Conservation (phyloP, 1,284 basidiomycete species). For the Ceratobasidium theobromae region DNA sequence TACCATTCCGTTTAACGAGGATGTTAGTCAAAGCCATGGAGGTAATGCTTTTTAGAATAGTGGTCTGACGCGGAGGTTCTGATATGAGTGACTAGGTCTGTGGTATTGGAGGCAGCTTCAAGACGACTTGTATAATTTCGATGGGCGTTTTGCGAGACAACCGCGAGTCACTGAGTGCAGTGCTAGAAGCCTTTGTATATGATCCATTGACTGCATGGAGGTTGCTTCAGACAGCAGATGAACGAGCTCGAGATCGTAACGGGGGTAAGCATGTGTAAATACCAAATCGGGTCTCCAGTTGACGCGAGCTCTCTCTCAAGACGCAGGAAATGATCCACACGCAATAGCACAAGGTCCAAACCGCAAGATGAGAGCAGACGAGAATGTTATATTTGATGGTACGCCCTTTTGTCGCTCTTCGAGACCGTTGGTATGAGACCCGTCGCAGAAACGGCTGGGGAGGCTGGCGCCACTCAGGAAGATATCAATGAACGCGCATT, state of each 20-base stretch:
- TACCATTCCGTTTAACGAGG: conserved; percentile 96
- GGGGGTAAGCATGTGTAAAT: neutral
- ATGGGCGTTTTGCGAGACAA: conserved; percentile 97
- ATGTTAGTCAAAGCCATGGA: conserved; percentile 99
- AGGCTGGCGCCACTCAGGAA: conserved; percentile 65
- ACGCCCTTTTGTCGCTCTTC: neutral
- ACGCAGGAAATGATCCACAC: conserved; percentile 29
- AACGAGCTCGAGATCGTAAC: conserved; percentile 23
- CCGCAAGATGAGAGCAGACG: conserved; percentile 65
- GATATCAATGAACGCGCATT: conserved; percentile 88
- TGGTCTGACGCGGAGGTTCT: neutral
- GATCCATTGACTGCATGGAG: conserved; percentile 90
- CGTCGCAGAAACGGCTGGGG: conserved; percentile 55
- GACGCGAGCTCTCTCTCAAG: neutral
- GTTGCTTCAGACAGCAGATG: conserved; percentile 60
- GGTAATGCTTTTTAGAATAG: conserved; percentile 51
- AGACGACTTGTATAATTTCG: conserved; percentile 93
- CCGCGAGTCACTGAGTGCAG: conserved; percentile 97
- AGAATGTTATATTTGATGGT: conserved; percentile 35
- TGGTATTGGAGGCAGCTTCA: conserved; percentile 97
- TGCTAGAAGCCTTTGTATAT: conserved; percentile 93
- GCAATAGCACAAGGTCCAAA: conserved; percentile 60
- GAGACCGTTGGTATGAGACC: conserved; percentile 19
- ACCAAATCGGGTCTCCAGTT: neutral
- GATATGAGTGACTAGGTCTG: conserved; percentile 62